Conservation (phyloP, 2,329 filamentous ascomycete species). For the Fusarium newnesense region DNA sequence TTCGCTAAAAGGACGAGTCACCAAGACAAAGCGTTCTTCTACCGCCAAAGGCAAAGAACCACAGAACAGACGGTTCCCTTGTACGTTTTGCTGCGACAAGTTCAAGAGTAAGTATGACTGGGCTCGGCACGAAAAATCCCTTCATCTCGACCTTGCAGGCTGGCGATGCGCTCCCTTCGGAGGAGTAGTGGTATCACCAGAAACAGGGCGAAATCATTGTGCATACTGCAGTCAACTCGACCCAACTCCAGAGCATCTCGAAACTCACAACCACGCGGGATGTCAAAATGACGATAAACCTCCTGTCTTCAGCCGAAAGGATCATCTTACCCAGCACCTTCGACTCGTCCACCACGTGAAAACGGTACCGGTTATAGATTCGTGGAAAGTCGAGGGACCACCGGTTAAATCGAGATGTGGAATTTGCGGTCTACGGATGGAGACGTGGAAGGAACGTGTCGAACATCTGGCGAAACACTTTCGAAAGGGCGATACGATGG, state of each 20-base stretch:
- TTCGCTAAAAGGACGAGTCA: slow-evolving; percentile 10
- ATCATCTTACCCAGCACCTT: slow-evolving; percentile 48
- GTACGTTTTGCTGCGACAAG: slow-evolving; percentile 40
- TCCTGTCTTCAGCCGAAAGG: slow-evolving; percentile 44
- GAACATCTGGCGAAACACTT: slow-evolving; percentile 47
- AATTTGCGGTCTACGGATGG: slow-evolving; percentile 41
- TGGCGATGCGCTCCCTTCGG: slow-evolving; percentile 41
- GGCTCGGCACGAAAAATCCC: slow-evolving; percentile 36
- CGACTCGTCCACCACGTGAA: slow-evolving; percentile 48
- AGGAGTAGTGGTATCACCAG: slow-evolving; percentile 22
- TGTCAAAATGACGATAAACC: slow-evolving; percentile 19
- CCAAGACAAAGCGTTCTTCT: slow-evolving; percentile 9
- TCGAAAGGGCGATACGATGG: slow-evolving; percentile 42
- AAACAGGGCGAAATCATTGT: slow-evolving; percentile 38
- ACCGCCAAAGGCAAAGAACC: neutral
- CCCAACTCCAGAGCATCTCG: slow-evolving; percentile 37
- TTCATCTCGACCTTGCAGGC: slow-evolving; percentile 36
- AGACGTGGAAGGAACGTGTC: slow-evolving; percentile 42
- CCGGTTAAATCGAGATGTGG: slow-evolving; percentile 45
- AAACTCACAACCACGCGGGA: slow-evolving; percentile 33
- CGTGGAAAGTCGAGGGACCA: slow-evolving; percentile 43
- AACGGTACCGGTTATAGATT: slow-evolving; percentile 52
- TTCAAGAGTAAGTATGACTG: slow-evolving; percentile 44
- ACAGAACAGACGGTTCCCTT: slow-evolving; percentile 26
- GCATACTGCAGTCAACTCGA: slow-evolving; percentile 41